Base-by-base conservation (phyloP, 257 asterid species). In the Forsythia viridissima region DNA sequence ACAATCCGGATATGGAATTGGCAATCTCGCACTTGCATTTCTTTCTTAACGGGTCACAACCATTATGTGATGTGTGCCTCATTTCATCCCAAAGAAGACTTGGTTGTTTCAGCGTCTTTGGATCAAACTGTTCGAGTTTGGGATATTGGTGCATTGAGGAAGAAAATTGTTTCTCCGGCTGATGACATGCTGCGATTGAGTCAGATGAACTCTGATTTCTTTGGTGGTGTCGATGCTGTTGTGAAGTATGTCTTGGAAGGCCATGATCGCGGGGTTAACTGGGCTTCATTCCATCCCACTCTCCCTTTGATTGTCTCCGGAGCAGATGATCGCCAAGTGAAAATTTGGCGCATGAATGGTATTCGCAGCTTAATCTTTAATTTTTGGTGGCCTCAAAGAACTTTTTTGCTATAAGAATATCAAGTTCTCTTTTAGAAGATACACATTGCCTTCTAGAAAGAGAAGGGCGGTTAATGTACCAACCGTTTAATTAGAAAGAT, bases 301-400 rank as follows among this genome's bases (percentile, higher is more conserved):
- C 84, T 87, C 24, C 91, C 91, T 79, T 73, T 87, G 37, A 87
- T 87, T 75, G 91, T 85, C 40, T 87, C 91, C 52, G 91, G 91
- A n/a, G 89, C 91, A 0, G 91, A 87, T 81, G 91, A 87, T 80
- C 91, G 91, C 71, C 91, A 87, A 81, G 89, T 87, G 77, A 87
- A 87, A 74, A 82, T 85, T 76, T 87, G 91, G 89, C 77, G 91
- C 77, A 87, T 87, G 91, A 87, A 87, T 80, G 91, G 89, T 87
- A 87, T 46, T 70, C 34, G 4, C 55, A 18, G 65, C 65, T 55
- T 55, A 18, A 4, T 55, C 24, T 55, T 55, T 55, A 8, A 15
- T 5, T 16, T 15, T 52, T 46, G 18, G 1, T 18, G 4, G 63
- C 63, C 21, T 52, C 21, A 4, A 52, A 52, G 2, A 46, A 46